Percentiles rank a stretch among this genome's conserved stretches.
Conservation (phyloP, 352 stramenopile species). For the Globisporangium takayamanum region DNA sequence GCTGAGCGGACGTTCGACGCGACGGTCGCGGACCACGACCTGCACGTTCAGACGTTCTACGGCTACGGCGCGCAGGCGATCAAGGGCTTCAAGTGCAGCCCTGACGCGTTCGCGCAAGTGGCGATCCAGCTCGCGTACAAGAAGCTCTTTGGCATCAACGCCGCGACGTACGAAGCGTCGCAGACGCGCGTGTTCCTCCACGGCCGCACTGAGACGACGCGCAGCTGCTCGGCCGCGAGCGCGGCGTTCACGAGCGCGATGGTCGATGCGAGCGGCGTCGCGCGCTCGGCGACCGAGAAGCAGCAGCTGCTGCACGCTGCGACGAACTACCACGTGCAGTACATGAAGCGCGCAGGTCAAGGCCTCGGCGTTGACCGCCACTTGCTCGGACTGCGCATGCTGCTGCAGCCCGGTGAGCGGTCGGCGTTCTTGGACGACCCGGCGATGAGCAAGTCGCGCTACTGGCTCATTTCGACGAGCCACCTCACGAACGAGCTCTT, state of each 20-base stretch:
- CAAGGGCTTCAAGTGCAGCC: constrained; percentile 87
- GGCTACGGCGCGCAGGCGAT: constrained; percentile 87
- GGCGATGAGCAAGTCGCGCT: constrained; percentile 52
- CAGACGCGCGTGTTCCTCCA: constrained; percentile 93
- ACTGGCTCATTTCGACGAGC: constrained; percentile 77
- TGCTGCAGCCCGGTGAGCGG: constrained; percentile 39
- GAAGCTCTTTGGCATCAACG: constrained; percentile 59
- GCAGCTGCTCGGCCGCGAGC: constrained; percentile 74
- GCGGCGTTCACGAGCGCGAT: constrained; percentile 86
- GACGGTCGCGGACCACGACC: constrained; percentile 82
- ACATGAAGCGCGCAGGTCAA: constrained; percentile 63
- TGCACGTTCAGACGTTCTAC: constrained; percentile 84
- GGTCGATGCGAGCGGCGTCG: constrained; percentile 34
- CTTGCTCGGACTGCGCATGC: constrained; percentile 86
- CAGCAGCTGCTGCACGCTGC: constrained; percentile 35
- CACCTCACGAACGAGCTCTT: constrained; percentile 80
- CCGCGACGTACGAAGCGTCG: constrained; percentile 92
- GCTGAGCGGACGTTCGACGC: constrained; percentile 57
- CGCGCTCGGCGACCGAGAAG: constrained; percentile 27
- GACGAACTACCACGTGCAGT: constrained; percentile 43
- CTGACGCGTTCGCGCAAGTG: constrained; percentile 94
- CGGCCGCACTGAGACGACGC: constrained; percentile 90
- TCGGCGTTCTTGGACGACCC: constrained; percentile 72
- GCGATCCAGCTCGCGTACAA: constrained; percentile 92
- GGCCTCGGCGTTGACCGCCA: constrained; percentile 91